phyloP scores from a whole-genome alignment of 2,329 filamentous ascomycete genomes.

The Laburnicola sp. region DNA sequence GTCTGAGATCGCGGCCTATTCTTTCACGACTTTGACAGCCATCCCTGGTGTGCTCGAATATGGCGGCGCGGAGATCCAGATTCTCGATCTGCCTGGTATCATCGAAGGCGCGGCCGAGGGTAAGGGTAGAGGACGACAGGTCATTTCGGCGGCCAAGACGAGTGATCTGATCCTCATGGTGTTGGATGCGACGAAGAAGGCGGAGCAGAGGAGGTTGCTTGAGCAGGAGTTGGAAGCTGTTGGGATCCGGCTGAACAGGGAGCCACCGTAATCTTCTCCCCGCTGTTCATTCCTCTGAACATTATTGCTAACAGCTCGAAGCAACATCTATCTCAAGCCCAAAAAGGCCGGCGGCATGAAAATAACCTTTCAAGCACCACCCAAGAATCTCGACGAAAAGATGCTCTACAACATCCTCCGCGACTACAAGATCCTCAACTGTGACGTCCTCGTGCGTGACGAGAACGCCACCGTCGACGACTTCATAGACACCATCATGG shows the following conservation, averaged over 20 bases:
- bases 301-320: constrained; percentile 45
- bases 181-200: constrained; percentile 92
- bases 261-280: constrained; percentile 69
- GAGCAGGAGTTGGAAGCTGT: constrained; percentile 95
- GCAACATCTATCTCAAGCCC: constrained; percentile 94
- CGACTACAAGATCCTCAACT: constrained; percentile 99
- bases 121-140: constrained; percentile 92
- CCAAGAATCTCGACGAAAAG: constrained; percentile 92
- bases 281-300: not conserved
- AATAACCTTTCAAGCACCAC: constrained; percentile 88
- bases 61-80: constrained; percentile 95
- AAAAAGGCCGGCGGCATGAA: constrained; percentile 99
- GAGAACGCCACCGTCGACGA: constrained; percentile 94
- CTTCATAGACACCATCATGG: constrained; percentile 99
- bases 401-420: constrained; percentile 97
- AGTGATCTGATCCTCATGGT: constrained; percentile 98
- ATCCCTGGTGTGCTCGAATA: constrained; percentile 98
- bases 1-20: constrained; percentile 92
- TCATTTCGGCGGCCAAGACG: constrained; percentile 97
- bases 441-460: constrained; percentile 91
- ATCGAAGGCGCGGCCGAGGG: constrained; percentile 96
- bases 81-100: constrained; percentile 95
- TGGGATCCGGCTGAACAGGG: constrained; percentile 87
- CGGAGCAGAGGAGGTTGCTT: constrained; percentile 84
- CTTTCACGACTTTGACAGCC: constrained; percentile 95